Conservation (phyloP, 2,329 filamentous ascomycete genomes). For the Penicillium sclerotiorum region DNA sequence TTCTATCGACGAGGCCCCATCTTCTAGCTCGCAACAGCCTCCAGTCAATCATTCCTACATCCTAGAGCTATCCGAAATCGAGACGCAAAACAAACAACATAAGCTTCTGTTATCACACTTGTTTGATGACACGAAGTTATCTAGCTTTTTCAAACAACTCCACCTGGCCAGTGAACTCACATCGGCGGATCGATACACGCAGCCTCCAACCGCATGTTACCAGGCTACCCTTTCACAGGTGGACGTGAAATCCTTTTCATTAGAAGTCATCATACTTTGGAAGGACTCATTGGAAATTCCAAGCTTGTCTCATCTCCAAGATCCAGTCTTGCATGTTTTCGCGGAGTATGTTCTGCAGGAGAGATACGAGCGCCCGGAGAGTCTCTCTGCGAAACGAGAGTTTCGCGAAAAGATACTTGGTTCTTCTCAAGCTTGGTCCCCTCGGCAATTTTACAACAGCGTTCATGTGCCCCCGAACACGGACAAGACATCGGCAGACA, state of each 20-base stretch:
- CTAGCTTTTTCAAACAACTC: slow-evolving; percentile 28
- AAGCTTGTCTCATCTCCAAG: slow-evolving; percentile 19
- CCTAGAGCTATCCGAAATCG: slow-evolving; percentile 23
- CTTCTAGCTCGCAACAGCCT: background rate
- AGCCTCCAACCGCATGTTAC: slow-evolving; percentile 32
- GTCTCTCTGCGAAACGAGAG: background rate
- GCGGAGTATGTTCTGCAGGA: slow-evolving; percentile 33
- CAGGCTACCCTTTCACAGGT: slow-evolving; percentile 30
- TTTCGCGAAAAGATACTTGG: slow-evolving; percentile 19
- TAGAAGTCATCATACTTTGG: slow-evolving; percentile 40
- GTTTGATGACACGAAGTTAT: slow-evolving; percentile 17
- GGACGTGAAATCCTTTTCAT: slow-evolving; percentile 24
- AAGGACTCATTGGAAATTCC: slow-evolving; percentile 35
- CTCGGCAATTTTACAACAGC: slow-evolving; percentile 51
- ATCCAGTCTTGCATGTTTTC: slow-evolving; percentile 26
- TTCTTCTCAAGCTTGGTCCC: slow-evolving; percentile 28
- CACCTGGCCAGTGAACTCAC: slow-evolving; percentile 21
- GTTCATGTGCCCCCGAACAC: slow-evolving; percentile 48
- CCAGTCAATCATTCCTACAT: slow-evolving; percentile 12
- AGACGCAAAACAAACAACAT: slow-evolving; percentile 15
- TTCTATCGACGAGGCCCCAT: background rate
- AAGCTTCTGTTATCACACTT: slow-evolving; percentile 23
- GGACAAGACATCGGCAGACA: slow-evolving; percentile 32
- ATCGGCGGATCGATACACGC: slow-evolving; percentile 30
- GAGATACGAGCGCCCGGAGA: slow-evolving; percentile 9